A percentile compares a stretch with the other conserved stretches of the same genome.
Evolutionary conservation across 768 basidiomycete species (phyloP).

Genomic region (Tricholoma sp.): DNA sequence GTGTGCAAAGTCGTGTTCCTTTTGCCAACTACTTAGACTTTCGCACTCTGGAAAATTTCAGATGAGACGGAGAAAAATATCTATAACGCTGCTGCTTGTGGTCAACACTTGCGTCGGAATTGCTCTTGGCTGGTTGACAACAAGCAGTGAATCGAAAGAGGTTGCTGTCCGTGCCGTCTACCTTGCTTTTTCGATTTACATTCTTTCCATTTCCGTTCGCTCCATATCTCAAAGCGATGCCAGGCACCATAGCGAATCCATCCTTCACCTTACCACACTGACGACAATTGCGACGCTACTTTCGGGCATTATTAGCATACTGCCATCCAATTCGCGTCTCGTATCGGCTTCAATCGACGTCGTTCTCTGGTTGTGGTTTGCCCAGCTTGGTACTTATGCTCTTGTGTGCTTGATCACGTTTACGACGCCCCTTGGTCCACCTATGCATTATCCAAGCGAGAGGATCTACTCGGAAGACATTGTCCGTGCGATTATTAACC

Average conservation of each 20-base stretch:
- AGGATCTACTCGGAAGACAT: no score
- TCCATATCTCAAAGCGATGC: conserved; percentile 44
- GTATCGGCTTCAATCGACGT: no score
- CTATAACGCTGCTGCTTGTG: conserved; percentile 41
- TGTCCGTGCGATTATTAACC: no score
- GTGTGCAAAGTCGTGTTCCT: conserved; percentile 10
- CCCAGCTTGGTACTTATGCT: no score
- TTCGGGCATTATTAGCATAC: conserved; percentile 45
- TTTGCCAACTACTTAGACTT: not conserved
- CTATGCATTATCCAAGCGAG: no score
- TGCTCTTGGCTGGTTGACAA: conserved; percentile 50
- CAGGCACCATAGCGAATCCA: conserved; percentile 40
- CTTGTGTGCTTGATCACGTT: no score
- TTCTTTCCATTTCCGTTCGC: conserved; percentile 43
- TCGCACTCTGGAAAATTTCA: conserved; percentile 18
- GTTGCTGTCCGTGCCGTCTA: conserved; percentile 40
- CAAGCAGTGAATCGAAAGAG: conserved; percentile 23
- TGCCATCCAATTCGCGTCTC: conserved; percentile 33
- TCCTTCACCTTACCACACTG: conserved; percentile 58
- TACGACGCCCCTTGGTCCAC: no score
- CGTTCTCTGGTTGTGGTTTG: no score
- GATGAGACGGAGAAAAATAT: conserved; percentile 57
- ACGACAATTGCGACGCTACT: conserved; percentile 43
- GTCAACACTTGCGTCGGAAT: conserved; percentile 42
- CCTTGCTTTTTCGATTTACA: conserved; percentile 53